phyloP scores from a whole-genome alignment of 306 rosid species.

The Albizia julibrissin region DNA sequence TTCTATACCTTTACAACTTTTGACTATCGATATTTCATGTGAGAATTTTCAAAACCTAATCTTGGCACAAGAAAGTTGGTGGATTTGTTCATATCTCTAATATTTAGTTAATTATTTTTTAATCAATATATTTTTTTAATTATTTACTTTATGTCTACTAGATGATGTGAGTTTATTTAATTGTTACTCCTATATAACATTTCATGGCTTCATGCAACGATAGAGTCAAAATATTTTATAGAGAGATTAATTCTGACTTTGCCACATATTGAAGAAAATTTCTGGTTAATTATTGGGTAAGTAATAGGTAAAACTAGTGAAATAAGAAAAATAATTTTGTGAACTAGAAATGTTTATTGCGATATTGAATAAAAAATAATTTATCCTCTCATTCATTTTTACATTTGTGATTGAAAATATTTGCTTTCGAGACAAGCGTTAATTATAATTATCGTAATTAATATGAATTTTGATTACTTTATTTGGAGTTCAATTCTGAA shows the following conservation, averaged over 20 bases:
- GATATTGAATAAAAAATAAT: too few species aligned
- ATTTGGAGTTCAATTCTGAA: not conserved
- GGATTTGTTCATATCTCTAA: not conserved
- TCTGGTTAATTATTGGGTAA: not conserved
- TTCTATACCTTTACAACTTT: not conserved
- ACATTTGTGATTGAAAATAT: not conserved
- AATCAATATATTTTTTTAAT: not conserved
- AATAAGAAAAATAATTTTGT: not conserved
- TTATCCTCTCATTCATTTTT: not conserved
- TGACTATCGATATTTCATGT: not conserved
- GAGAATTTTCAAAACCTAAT: constrained; percentile 4
- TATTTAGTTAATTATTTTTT: too few species aligned
- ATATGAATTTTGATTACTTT: not conserved
- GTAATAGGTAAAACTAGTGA: not conserved
- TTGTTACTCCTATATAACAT: not conserved
- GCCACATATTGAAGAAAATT: not conserved
- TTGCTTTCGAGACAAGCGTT: not conserved
- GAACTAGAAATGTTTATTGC: not conserved
- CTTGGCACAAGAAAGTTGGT: not conserved
- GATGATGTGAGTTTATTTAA: not conserved
- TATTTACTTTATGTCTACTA: not conserved
- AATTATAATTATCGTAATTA: not conserved
- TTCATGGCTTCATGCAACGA: not conserved
- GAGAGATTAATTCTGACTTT: not conserved
- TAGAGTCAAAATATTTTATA: not conserved